Percentiles rank a stretch among this genome's conserved stretches.
Conservation (phyloP, 768 basidiomycete genomes). For the Pulveroboletus sp. region DNA sequence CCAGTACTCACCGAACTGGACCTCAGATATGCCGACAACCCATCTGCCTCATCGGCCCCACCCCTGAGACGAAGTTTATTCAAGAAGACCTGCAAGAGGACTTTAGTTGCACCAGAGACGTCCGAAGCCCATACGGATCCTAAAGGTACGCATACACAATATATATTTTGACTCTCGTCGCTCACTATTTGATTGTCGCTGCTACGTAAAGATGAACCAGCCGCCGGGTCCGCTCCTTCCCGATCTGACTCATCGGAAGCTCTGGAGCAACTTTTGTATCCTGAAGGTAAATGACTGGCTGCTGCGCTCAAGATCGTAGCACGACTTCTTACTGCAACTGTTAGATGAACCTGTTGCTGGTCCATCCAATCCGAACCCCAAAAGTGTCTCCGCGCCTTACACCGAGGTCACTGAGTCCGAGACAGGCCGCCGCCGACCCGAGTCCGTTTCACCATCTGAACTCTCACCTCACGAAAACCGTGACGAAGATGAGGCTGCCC, state of each 20-base stretch:
- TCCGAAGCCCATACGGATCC: not conserved
- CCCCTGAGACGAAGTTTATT: not conserved
- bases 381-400: not conserved
- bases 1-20: not conserved
- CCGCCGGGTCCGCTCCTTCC: not conserved
- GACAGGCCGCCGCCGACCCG: not conserved
- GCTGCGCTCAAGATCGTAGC: not conserved
- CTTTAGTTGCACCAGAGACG: not conserved
- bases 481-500: not conserved
- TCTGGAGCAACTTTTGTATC: slow-evolving; percentile 9
- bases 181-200: not conserved
- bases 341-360: slow-evolving; percentile 8
- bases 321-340: not conserved
- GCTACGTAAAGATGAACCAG: slow-evolving; percentile 4
- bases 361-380: not conserved
- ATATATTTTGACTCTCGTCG: not conserved
- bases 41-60: slow-evolving; percentile 3
- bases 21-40: slow-evolving; percentile 3
- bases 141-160: slow-evolving; percentile 6
- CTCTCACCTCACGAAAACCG: not conserved
- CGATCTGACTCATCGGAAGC: slow-evolving; percentile 7
- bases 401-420: not conserved
- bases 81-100: not conserved
- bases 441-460: not conserved
- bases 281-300: slow-evolving; percentile 2